Conservation (phyloP, 805 yeast species). For the Wickerhamiella vanderwaltii region DNA sequence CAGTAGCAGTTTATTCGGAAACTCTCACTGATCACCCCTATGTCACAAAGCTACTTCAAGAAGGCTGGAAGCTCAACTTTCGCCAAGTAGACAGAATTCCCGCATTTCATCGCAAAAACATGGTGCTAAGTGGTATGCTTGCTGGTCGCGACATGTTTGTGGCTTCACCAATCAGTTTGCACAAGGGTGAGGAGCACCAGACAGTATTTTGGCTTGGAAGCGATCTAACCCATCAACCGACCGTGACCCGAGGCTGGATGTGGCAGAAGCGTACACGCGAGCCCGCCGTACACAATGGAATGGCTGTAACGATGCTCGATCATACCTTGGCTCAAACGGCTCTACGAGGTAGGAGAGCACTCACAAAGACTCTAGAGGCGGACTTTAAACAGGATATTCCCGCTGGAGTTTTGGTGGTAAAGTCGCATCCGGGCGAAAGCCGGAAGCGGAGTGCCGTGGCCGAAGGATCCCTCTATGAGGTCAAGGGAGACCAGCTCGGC, state of each 20-base stretch:
- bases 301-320: constrained; percentile 65
- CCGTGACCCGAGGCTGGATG: neutral
- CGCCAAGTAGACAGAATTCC: neutral
- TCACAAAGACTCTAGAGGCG: constrained; percentile 62
- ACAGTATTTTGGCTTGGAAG: neutral
- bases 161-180: constrained; percentile 3
- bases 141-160: constrained; percentile 7
- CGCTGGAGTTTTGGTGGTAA: constrained; percentile 48
- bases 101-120: constrained; percentile 1
- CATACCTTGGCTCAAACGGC: constrained; percentile 64
- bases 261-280: constrained; percentile 24
- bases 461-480: constrained; percentile 45
- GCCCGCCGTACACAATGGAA: constrained; percentile 64
- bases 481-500: constrained; percentile 23
- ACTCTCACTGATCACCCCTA: constrained; percentile 2
- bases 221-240: neutral
- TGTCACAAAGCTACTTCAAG: neutral
- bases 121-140: constrained; percentile 7
- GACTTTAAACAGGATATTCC: constrained; percentile 39
- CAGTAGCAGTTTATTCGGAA: neutral
- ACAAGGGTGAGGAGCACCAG: constrained; percentile 6
- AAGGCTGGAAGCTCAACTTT: constrained; percentile 2
- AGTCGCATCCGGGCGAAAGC: constrained; percentile 46
- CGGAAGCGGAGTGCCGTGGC: constrained; percentile 67
- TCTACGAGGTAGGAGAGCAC: constrained; percentile 65